These are phyloP conservation scores for Yamadazyma epiphylla DNA, from an alignment of 1,139 yeast species.

Conservation along the genomic window DNA sequence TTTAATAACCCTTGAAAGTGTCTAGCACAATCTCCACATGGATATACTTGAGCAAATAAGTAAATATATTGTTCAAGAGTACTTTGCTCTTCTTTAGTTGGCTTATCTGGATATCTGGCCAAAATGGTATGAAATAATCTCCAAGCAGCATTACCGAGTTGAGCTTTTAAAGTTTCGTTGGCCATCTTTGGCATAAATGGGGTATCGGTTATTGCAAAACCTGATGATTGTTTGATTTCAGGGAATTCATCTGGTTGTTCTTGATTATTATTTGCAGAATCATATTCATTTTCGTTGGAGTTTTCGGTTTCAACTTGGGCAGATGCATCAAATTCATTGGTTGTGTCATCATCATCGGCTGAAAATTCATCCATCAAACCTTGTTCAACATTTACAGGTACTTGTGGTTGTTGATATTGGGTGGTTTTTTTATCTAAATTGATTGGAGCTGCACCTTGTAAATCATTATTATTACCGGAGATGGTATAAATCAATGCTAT, in stretches of 20 bases:
- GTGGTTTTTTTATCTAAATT: slow-evolving; percentile 9
- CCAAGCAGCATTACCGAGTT: slow-evolving; percentile 90
- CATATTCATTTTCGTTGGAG: slow-evolving; percentile 5
- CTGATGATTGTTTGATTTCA: slow-evolving; percentile 2
- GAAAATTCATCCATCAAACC: slow-evolving; percentile 2
- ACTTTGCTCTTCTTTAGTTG: slow-evolving; percentile 56
- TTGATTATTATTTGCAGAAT: slow-evolving; percentile 1
- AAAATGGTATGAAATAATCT: slow-evolving; percentile 78
- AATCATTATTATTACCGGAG: slow-evolving; percentile 7
- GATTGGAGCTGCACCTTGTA: slow-evolving; percentile 18
- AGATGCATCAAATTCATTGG: background rate
- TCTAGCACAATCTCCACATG: slow-evolving; percentile 93
- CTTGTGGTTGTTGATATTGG: background rate
- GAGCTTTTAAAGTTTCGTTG: slow-evolving; percentile 55
- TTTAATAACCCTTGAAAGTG: slow-evolving; percentile 72
- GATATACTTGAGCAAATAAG: slow-evolving; percentile 75
- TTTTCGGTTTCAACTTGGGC: slow-evolving; percentile 4
- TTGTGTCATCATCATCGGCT: background rate
- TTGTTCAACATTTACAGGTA: no score
- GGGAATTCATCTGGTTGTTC: slow-evolving; percentile 1
- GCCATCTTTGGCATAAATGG: slow-evolving; percentile 91
- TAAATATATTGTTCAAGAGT: slow-evolving; percentile 55
- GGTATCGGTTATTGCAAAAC: slow-evolving; percentile 28
- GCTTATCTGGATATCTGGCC: slow-evolving; percentile 86
- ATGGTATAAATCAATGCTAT: slow-evolving; percentile 12